Base-by-base conservation (phyloP, 2,329 filamentous ascomycete genomes). In the Epichloe baconii region DNA sequence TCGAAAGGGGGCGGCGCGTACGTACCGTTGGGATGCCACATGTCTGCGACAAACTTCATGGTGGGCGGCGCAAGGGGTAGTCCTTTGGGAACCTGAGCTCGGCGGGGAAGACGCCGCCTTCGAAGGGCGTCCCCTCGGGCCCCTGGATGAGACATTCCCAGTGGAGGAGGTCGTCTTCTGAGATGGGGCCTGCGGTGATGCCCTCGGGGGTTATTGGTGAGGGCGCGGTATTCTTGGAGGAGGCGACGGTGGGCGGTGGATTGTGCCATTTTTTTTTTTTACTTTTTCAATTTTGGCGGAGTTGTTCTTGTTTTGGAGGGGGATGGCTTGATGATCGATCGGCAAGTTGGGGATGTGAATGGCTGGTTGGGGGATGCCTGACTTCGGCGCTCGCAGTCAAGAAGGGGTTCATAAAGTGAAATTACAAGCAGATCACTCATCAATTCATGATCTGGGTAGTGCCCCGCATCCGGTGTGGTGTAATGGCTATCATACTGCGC, bases 121-220 rank as follows among this genome's bases (percentile, higher is more conserved):
- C 91, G 61, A 95, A 98, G 1, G 93, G 93, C 1, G 93, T 98
- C 55, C 86, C 93, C 64, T 95, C 90, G 12, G 93, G 93, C 0
- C 93, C 93, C 68, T 95, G 85, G 62, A 98, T 97, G 55, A 97
- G 74, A 8, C 90, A 93, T 72, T 98, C 93, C 93, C 93, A 98
- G 63, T 88, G 75, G 61, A 96, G 86, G 64, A 97, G 83, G 72
- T 98, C 89, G 67, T 97, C 93, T 74, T 98, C 93, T 57, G 80
- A 86, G 54, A 96, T 76, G 36, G 93, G 93, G 19, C 93, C 93
- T 15, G 93, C 93, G 53, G 88, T 95, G 71, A 98, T 97, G 67
- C 93, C 93, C 55, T 97, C n/a, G 91, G 91, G 91, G 88, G 70
- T 94, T 93, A 64, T 88, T 91, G 56, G 89, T 93, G 56, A 98